phyloP scores from a whole-genome alignment of 2,329 filamentous ascomycete species.

The Trichothecium sympodiale region DNA sequence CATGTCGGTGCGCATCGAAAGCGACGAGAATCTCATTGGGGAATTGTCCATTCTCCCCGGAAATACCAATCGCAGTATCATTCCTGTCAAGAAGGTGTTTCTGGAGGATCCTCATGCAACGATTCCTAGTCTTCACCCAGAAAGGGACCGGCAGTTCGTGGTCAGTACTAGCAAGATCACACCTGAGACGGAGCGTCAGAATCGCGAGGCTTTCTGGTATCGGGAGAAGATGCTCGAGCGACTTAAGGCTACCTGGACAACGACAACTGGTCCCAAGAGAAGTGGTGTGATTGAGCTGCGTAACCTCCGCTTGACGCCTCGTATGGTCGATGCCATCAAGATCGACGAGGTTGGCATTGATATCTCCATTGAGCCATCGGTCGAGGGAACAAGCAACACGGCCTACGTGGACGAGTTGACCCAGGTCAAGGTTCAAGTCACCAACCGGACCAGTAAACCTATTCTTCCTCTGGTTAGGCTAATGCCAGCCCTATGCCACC shows the following conservation, averaged over 20 bases:
- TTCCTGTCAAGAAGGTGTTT: conserved; percentile 66
- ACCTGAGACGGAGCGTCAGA: conserved; percentile 66
- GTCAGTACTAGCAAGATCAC: conserved; percentile 71
- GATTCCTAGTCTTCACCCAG: conserved; percentile 70
- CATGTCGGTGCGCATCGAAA: conserved; percentile 54
- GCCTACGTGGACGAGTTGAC: conserved; percentile 46
- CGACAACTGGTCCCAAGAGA: conserved; percentile 36
- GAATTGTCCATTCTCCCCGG: conserved; percentile 52
- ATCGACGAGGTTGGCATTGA: conserved; percentile 68
- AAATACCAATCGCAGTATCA: conserved; percentile 61
- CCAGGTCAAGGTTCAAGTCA: conserved; percentile 58
- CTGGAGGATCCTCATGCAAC: conserved; percentile 65
- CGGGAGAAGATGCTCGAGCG: conserved; percentile 67
- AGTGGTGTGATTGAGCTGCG: conserved; percentile 66
- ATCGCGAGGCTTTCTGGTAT: conserved; percentile 84
- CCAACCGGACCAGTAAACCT: conserved; percentile 57
- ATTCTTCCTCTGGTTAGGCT: conserved; percentile 66
- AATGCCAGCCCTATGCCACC: conserved; percentile 64
- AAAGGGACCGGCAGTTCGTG: conserved; percentile 83
- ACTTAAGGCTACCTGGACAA: conserved; percentile 62
- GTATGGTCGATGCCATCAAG: conserved; percentile 76
- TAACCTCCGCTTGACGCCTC: conserved; percentile 57
- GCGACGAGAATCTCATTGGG: conserved; percentile 35
- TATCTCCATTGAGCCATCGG: conserved; percentile 36
- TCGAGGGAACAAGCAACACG: conserved; percentile 9